Percentiles rank a stretch among this genome's conserved stretches.
These are phyloP conservation scores for Penicillium sp. DNA, from an alignment of 2,329 filamentous ascomycete genomes.

Conservation along the genomic window DNA sequence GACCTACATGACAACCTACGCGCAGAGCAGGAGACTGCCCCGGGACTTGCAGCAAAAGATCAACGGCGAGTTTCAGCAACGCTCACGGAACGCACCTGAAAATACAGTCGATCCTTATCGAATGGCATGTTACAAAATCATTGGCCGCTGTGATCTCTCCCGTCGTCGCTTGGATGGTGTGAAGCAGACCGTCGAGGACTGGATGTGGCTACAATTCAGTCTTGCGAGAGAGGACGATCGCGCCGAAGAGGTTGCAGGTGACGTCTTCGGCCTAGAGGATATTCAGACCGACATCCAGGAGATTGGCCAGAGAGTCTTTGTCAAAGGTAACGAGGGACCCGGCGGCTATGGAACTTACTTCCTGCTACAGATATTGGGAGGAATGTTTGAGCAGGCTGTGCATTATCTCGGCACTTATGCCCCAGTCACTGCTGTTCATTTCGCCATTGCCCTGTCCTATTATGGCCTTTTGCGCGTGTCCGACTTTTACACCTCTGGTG, in stretches of 20 bases:
- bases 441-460: conserved; percentile 82
- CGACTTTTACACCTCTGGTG: conserved; percentile 70
- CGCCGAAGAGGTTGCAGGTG: conserved; percentile 60
- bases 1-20: conserved; percentile 82
- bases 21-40: conserved; percentile 72
- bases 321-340: conserved; percentile 73
- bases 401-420: conserved; percentile 88
- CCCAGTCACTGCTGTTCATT: conserved; percentile 91
- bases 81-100: conserved; percentile 77
- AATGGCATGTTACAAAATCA: conserved; percentile 96
- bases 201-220: conserved; percentile 65
- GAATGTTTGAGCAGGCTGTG: conserved; percentile 91
- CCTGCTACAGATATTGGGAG: conserved; percentile 83
- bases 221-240: conserved; percentile 62
- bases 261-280: conserved; percentile 62
- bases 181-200: conserved; percentile 62
- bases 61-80: conserved; percentile 83
- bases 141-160: conserved; percentile 70
- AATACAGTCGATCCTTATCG: conserved; percentile 90
- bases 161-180: conserved; percentile 58
- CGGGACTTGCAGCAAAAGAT: conserved; percentile 81
- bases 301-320: conserved; percentile 88
- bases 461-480: conserved; percentile 87
- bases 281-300: conserved; percentile 79
- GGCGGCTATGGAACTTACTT: conserved; percentile 88